These are phyloP conservation scores for Blastocystis sp. DNA, from an alignment of 352 stramenopile genomes.

Conservation along the genomic window DNA sequence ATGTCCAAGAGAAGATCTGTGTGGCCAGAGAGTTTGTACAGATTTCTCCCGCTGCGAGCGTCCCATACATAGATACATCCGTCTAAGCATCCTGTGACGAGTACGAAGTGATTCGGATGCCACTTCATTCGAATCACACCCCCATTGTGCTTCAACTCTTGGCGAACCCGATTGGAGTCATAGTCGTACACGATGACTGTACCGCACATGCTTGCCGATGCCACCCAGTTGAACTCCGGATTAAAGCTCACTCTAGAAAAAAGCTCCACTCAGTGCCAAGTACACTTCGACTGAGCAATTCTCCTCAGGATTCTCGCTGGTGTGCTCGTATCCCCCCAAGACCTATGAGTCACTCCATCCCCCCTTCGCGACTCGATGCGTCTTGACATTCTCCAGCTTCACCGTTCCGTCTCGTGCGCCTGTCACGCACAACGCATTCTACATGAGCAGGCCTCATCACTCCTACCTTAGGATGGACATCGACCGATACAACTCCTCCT, in stretches of 20 bases:
- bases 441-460: background rate
- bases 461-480: background rate
- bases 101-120: slow-evolving; percentile 29
- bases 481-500: slow-evolving; percentile 12
- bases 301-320: background rate
- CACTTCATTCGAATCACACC: slow-evolving; percentile 20
- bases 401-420: slow-evolving; percentile 40
- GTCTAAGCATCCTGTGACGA: slow-evolving; percentile 49
- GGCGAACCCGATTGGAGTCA: slow-evolving; percentile 11
- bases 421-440: background rate
- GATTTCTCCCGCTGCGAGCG: background rate
- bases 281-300: slow-evolving; percentile 41
- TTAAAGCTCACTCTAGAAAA: slow-evolving; percentile 10
- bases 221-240: slow-evolving; percentile 40
- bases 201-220: slow-evolving; percentile 37
- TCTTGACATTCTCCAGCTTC: slow-evolving; percentile 45
- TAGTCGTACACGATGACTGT: slow-evolving; percentile 51
- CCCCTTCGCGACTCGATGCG: background rate
- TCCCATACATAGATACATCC: slow-evolving; percentile 52
- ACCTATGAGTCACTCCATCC: background rate
- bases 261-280: background rate
- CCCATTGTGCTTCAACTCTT: slow-evolving; percentile 34
- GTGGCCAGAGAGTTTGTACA: slow-evolving; percentile 25
- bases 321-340: slow-evolving; percentile 22
- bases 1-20: slow-evolving; percentile 46